These are phyloP conservation scores for Sordaria brevicollis DNA, from an alignment of 495 filamentous ascomycete genomes.

Conservation along the genomic window DNA sequence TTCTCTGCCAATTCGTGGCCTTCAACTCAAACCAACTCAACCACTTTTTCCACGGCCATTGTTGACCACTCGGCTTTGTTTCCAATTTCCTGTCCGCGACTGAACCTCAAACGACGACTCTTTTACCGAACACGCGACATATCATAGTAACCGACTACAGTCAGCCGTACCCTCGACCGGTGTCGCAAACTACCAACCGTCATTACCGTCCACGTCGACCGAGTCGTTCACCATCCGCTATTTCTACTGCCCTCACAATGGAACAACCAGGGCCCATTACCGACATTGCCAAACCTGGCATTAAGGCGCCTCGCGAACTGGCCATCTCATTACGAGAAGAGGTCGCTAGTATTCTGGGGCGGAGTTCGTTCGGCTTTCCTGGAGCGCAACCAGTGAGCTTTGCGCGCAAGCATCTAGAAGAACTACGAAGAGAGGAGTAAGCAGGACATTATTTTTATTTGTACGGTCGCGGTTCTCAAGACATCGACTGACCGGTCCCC, in stretches of 20 bases:
- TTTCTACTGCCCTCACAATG: slow-evolving; percentile 7
- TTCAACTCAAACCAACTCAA: background rate
- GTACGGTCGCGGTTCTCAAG: background rate
- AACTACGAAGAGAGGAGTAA: slow-evolving; percentile 66
- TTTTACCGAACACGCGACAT: background rate
- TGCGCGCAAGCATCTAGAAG: slow-evolving; percentile 60
- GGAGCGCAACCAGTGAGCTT: slow-evolving; percentile 96
- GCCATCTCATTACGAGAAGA: slow-evolving; percentile 53
- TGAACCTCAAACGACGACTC: background rate
- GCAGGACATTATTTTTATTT: slow-evolving; percentile 10
- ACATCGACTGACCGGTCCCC: background rate
- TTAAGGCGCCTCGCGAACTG: slow-evolving; percentile 49
- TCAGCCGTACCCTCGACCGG: background rate
- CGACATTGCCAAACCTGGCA: slow-evolving; percentile 49
- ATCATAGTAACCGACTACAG: background rate
- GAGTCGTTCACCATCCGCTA: background rate
- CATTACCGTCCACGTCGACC: background rate
- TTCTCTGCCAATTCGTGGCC: background rate
- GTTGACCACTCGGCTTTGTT: background rate
- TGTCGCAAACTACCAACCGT: background rate
- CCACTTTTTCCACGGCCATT: background rate
- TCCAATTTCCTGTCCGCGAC: background rate
- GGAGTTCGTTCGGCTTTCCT: slow-evolving; percentile 60
- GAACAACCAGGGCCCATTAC: slow-evolving; percentile 22
- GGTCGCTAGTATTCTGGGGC: slow-evolving; percentile 65